A percentile compares a stretch with the other conserved stretches of the same genome.
These are phyloP conservation scores for Mortierella sp. DNA, from an alignment of 371 early-diverging fungal species.

Conservation along the genomic window DNA sequence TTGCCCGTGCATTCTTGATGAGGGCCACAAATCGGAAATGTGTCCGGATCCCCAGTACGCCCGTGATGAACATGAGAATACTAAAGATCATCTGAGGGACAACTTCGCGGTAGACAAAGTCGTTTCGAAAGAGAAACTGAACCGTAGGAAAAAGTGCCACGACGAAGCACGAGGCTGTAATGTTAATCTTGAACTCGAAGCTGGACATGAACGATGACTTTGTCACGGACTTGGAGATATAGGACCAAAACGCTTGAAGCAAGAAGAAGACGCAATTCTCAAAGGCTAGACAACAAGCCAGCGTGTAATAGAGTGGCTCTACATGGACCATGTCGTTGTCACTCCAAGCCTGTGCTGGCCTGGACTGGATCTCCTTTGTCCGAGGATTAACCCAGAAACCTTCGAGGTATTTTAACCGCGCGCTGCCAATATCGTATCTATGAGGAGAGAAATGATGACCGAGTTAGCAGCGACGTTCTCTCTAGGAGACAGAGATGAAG, in stretches of 20 bases:
- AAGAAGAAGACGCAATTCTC: slow-evolving; percentile 36
- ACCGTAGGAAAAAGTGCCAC: slow-evolving; percentile 23
- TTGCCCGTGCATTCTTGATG: slow-evolving; percentile 8
- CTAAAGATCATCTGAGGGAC: slow-evolving; percentile 37
- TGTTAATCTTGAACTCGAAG: slow-evolving; percentile 39
- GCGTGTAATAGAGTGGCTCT: slow-evolving; percentile 46
- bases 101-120: slow-evolving; percentile 22
- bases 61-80: slow-evolving; percentile 19
- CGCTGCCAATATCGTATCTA: slow-evolving; percentile 42
- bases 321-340: slow-evolving; percentile 16
- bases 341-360: slow-evolving; percentile 30
- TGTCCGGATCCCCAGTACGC: slow-evolving; percentile 25
- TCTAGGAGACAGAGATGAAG: no score
- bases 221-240: slow-evolving; percentile 38
- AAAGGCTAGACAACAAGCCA: slow-evolving; percentile 32
- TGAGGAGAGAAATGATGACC: not conserved
- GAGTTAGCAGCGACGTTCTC: not conserved
- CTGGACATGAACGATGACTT: slow-evolving; percentile 41
- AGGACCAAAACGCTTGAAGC: slow-evolving; percentile 37
- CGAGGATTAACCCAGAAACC: slow-evolving; percentile 44
- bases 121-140: slow-evolving; percentile 33
- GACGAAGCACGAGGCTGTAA: slow-evolving; percentile 16
- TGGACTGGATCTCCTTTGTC: slow-evolving; percentile 31
- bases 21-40: slow-evolving; percentile 19
- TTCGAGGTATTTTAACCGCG: slow-evolving; percentile 41